These are phyloP conservation scores for Stachybotrys chartarum DNA, from an alignment of 2,329 filamentous ascomycete genomes.

Conservation along the genomic window DNA sequence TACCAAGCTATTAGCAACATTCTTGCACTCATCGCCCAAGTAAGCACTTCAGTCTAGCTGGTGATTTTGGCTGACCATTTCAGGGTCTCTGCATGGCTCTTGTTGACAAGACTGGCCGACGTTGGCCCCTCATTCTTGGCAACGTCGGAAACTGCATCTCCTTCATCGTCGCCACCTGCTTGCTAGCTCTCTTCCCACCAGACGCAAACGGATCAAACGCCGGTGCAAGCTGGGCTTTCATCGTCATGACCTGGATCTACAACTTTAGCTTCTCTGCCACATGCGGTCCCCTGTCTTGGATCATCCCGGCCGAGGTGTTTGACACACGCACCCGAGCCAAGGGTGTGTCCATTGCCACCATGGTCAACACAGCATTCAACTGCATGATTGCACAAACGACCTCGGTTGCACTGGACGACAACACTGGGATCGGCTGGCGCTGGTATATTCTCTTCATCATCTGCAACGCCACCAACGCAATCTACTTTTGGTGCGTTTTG, in stretches of 20 bases:
- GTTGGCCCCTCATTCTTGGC: slow-evolving; percentile 63
- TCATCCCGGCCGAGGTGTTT: slow-evolving; percentile 63
- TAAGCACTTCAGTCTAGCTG: no score
- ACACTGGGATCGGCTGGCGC: slow-evolving; percentile 28
- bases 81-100: slow-evolving; percentile 54
- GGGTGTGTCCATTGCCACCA: slow-evolving; percentile 65
- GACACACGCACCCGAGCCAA: slow-evolving; percentile 67
- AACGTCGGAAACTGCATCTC: slow-evolving; percentile 63
- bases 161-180: slow-evolving; percentile 57
- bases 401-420: slow-evolving; percentile 35
- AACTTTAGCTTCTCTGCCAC: slow-evolving; percentile 67
- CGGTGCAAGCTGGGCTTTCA: slow-evolving; percentile 62
- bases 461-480: slow-evolving; percentile 18
- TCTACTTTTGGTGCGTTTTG: slow-evolving; percentile 54
- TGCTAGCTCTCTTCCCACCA: slow-evolving; percentile 47
- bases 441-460: slow-evolving; percentile 33
- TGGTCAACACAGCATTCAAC: slow-evolving; percentile 66
- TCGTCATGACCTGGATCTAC: slow-evolving; percentile 64
- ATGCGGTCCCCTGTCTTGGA: slow-evolving; percentile 56
- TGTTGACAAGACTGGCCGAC: slow-evolving; percentile 62
- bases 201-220: slow-evolving; percentile 25
- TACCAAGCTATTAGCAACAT: slow-evolving; percentile 69
- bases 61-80: no score
- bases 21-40: slow-evolving; percentile 58
- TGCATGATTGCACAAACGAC: slow-evolving; percentile 62